Evolutionary conservation across 768 basidiomycete species (phyloP).

Genomic region (Panaeolus papilionaceus): DNA sequence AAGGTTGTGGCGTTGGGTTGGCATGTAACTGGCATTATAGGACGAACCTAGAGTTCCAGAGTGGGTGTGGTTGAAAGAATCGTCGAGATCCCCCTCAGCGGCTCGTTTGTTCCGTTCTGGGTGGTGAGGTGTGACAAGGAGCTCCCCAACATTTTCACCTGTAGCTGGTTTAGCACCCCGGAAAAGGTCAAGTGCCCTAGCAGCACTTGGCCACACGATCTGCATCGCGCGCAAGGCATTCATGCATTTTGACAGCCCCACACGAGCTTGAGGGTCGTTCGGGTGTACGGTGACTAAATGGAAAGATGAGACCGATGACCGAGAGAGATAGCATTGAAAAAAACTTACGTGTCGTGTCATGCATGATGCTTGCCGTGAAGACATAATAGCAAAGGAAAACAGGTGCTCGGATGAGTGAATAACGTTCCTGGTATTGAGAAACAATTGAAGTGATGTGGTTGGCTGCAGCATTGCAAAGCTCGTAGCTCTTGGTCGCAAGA

Average conservation of each 20-base stretch:
- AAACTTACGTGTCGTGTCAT: constrained; percentile 70
- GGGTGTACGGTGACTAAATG: constrained; percentile 65
- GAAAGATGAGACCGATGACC: background rate
- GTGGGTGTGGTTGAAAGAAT: constrained; percentile 29
- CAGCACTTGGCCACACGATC: constrained; percentile 78
- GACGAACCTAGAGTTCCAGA: constrained; percentile 8
- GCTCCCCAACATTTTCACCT: constrained; percentile 20
- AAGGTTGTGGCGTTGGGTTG: constrained; percentile 18
- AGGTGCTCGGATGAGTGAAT: constrained; percentile 63
- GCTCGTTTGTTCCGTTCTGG: constrained; percentile 61
- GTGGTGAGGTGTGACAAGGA: background rate
- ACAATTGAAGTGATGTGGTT: constrained; percentile 79
- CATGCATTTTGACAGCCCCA: constrained; percentile 72
- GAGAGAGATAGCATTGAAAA: background rate
- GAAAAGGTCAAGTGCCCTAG: constrained; percentile 75
- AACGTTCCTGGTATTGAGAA: constrained; percentile 64
- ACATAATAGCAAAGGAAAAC: constrained; percentile 82
- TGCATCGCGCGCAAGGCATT: constrained; percentile 70
- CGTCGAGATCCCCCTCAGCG: constrained; percentile 57
- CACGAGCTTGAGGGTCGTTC: constrained; percentile 69
- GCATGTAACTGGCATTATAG: constrained; percentile 18
- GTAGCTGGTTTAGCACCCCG: constrained; percentile 60
- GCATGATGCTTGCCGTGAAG: constrained; percentile 83
- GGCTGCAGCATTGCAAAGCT: constrained; percentile 78
- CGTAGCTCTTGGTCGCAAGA: constrained; percentile 67